Conservation (phyloP, 2,329 filamentous ascomycete genomes). For the Penicillium corylophilum region DNA sequence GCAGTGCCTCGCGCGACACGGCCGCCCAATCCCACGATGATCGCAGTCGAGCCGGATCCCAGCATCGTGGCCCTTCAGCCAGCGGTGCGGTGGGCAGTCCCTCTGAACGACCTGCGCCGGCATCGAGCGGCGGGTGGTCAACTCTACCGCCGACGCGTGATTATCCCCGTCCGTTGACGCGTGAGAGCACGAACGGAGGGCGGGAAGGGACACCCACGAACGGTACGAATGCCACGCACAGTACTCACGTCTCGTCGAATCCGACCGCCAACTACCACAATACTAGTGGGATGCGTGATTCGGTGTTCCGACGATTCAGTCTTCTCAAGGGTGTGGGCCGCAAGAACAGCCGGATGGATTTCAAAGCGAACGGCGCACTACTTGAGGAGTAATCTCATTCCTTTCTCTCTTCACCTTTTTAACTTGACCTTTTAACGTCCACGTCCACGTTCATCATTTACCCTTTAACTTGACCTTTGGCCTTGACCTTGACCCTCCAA, state of each 20-base stretch:
- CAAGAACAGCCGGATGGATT: conserved; percentile 61
- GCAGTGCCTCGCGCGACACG: conserved; percentile 30
- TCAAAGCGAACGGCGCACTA: conserved; percentile 33
- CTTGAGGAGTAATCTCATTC: conserved; percentile 35
- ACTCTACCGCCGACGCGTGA: conserved; percentile 36
- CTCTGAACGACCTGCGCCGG: conserved; percentile 15
- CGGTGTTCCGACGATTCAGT: conserved; percentile 75
- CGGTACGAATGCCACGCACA: conserved; percentile 21
- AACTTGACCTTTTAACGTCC: no score
- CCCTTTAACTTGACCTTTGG: conserved; percentile 9
- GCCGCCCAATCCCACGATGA: conserved; percentile 28
- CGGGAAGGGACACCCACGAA: conserved; percentile 35
- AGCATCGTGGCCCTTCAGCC: conserved; percentile 23
- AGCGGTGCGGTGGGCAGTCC: conserved; percentile 14
- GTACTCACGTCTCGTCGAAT: neutral
- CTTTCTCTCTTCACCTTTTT: conserved; percentile 3
- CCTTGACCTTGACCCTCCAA: neutral
- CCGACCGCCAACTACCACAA: conserved; percentile 4
- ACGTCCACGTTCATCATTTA: conserved; percentile 1
- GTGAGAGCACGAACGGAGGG: conserved; percentile 24
- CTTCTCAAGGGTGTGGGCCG: conserved; percentile 69
- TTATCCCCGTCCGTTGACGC: conserved; percentile 34
- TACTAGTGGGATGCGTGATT: conserved; percentile 50
- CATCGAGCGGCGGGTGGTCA: conserved; percentile 34
- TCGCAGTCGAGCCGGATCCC: conserved; percentile 30